phyloP scores from a whole-genome alignment of 1,284 basidiomycete genomes.

The Agaricales sp. region DNA sequence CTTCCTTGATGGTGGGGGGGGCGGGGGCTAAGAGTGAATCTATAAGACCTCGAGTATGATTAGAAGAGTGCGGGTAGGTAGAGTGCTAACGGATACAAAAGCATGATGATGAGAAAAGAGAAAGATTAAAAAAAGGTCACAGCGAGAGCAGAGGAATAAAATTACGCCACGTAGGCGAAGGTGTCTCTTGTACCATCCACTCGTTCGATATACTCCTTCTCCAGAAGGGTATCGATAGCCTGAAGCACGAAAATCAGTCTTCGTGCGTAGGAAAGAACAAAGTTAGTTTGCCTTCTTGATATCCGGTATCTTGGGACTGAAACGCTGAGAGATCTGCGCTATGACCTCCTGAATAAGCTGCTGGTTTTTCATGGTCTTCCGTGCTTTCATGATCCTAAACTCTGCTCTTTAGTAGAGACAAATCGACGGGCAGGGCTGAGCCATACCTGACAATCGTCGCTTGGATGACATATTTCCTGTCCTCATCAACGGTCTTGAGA shows the following conservation, averaged over 20 bases:
- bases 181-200: constrained; percentile 76
- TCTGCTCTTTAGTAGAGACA: constrained; percentile 1
- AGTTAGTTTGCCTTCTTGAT: constrained; percentile 69
- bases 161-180: constrained; percentile 67
- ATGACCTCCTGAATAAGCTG: constrained; percentile 92
- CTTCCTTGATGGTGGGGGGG: too few species aligned
- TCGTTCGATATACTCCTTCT: constrained; percentile 97
- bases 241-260: constrained; percentile 19
- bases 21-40: too few species aligned
- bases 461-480: constrained; percentile 95
- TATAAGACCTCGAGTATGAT: too few species aligned
- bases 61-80: too few species aligned
- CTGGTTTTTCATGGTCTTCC: constrained; percentile 97
- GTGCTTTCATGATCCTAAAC: constrained; percentile 90
- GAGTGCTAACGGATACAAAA: too few species aligned
- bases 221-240: constrained; percentile 95
- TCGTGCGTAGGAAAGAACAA: constrained; percentile 1
- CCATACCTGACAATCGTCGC: constrained; percentile 90
- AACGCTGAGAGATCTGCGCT: constrained; percentile 81
- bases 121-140: too few species aligned
- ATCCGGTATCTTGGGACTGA: constrained; percentile 84
- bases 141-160: too few species aligned
- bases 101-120: too few species aligned
- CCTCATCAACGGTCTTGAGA: constrained; percentile 93
- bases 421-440: constrained; percentile 1